Evolutionary conservation across 2,329 filamentous ascomycete species (phyloP).

Genomic region (Trichoderma koningii): DNA sequence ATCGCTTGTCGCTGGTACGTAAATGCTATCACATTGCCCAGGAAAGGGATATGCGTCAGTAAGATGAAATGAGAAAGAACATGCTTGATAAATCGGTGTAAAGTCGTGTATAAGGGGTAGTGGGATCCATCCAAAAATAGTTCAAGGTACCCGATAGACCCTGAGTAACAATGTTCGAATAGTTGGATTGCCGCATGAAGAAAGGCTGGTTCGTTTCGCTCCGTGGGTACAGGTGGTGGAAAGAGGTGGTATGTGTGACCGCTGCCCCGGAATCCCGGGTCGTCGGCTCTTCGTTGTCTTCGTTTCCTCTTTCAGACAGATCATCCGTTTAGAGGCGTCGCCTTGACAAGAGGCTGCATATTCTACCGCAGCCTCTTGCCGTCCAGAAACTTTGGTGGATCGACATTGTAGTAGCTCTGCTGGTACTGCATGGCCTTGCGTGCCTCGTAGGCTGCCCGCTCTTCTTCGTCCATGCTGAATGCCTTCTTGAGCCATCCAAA

Average conservation of each 20-base stretch:
- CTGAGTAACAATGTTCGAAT: neutral
- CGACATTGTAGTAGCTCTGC: slow-evolving; percentile 53
- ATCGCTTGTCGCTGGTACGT: slow-evolving; percentile 17
- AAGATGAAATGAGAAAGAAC: neutral
- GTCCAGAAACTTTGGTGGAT: slow-evolving; percentile 58
- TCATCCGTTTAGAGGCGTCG: neutral
- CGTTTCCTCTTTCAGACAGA: no score
- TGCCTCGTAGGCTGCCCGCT: slow-evolving; percentile 61
- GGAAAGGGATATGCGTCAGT: neutral
- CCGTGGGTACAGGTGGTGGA: neutral
- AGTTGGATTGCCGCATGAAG: neutral
- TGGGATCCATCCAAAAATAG: neutral
- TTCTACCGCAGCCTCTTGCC: slow-evolving; percentile 50
- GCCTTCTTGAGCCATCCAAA: slow-evolving; percentile 71
- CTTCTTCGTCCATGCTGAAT: slow-evolving; percentile 65
- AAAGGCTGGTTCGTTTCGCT: neutral
- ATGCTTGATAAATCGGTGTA: neutral
- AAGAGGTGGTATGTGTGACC: neutral
- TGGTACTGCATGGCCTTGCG: slow-evolving; percentile 50
- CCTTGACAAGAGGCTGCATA: neutral
- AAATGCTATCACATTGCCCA: neutral
- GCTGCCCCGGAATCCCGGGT: neutral
- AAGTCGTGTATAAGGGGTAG: neutral
- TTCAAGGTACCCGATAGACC: neutral
- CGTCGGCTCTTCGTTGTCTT: neutral